Base-by-base conservation (phyloP, 2,329 filamentous ascomycete species). In the Fusarium torulosum region DNA sequence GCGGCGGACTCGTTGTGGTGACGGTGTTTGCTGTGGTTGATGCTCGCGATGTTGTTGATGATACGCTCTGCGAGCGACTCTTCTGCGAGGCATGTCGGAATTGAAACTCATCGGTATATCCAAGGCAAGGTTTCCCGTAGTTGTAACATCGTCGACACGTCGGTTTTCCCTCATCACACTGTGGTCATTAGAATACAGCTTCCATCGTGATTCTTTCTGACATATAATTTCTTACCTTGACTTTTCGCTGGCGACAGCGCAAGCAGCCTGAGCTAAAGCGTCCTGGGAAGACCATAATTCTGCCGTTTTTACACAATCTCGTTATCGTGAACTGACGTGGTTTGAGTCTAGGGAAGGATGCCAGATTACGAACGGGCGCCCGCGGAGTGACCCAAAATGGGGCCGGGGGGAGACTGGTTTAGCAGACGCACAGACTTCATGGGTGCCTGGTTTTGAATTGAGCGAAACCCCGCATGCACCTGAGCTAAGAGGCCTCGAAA, bases 71-170 rank as follows among this genome's bases (percentile, higher is more conserved):
- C 17, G 46, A 31, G 10, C 50, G 52, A 2, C 25, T n/a, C 15
- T 69, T 69, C 2, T 43, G 58, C 5, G 45, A 40, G 6, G 63
- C 67, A 58, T 75, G 67, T 23, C 76, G 72, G 59, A 78, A 78
- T 29, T 78, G 75, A 49, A 78, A 78, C 59, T 76, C 72, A 53
- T 78, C 76, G 15, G 76, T 78, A 53, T 78, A 78, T 44, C 76
- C 76, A 3, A 72, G 70, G 21, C 76, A 78, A 2, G 72, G 69
- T 52, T 76, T 75, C 11, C 76, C 76, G 47, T 78, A 78, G 42
- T 75, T 71, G 53, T 72, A 59, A 45, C 73, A 78, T 50, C 76
- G 73, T 20, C 70, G 73, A 61, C 76, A 78, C 20, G 72, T 70
- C 3, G 76, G 76, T 40, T 75, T 77, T 17, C 49, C 57, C 47